A percentile compares a stretch with the other conserved stretches of the same genome.
These are phyloP conservation scores for Hericium rajendrae DNA, from an alignment of 768 basidiomycete species.

Conservation along the genomic window DNA sequence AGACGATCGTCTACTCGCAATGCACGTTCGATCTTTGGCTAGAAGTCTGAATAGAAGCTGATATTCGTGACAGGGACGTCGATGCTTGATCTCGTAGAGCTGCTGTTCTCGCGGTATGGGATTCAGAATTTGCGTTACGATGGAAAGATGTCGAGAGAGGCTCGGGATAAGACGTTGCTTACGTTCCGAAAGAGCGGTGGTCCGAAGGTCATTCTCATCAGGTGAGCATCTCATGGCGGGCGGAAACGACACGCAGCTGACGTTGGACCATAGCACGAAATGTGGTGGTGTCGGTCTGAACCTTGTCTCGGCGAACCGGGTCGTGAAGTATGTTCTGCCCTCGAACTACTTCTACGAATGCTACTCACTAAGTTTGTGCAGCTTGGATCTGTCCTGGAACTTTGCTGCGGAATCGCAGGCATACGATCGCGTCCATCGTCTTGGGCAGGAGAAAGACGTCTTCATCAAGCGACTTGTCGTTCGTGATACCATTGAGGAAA, in stretches of 20 bases:
- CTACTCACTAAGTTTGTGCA: slow-evolving; percentile 13
- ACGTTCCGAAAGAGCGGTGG: slow-evolving; percentile 47
- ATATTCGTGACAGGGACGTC: slow-evolving; percentile 47
- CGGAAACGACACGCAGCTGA: not conserved
- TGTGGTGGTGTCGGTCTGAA: slow-evolving; percentile 65
- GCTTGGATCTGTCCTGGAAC: slow-evolving; percentile 70
- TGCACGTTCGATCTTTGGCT: slow-evolving; percentile 29
- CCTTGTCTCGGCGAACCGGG: slow-evolving; percentile 57
- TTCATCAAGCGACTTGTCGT: slow-evolving; percentile 60
- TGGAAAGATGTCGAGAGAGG: slow-evolving; percentile 51
- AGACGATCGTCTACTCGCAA: slow-evolving; percentile 64
- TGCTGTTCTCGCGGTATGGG: slow-evolving; percentile 47
- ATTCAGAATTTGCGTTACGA: slow-evolving; percentile 55
- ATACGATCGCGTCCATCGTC: slow-evolving; percentile 49
- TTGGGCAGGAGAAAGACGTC: slow-evolving; percentile 63
- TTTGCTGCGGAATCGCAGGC: slow-evolving; percentile 66
- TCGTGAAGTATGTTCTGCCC: slow-evolving; percentile 43
- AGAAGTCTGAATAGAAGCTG: not conserved
- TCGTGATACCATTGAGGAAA: slow-evolving; percentile 64
- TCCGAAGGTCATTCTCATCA: slow-evolving; percentile 57
- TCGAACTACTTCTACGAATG: not conserved
- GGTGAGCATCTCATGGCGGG: slow-evolving; percentile 25
- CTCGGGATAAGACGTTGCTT: slow-evolving; percentile 40
- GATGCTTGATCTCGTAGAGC: slow-evolving; percentile 59
- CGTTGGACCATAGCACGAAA: slow-evolving; percentile 34